phyloP scores from a whole-genome alignment of 2,329 filamentous ascomycete species.

The Venturia asperata region DNA sequence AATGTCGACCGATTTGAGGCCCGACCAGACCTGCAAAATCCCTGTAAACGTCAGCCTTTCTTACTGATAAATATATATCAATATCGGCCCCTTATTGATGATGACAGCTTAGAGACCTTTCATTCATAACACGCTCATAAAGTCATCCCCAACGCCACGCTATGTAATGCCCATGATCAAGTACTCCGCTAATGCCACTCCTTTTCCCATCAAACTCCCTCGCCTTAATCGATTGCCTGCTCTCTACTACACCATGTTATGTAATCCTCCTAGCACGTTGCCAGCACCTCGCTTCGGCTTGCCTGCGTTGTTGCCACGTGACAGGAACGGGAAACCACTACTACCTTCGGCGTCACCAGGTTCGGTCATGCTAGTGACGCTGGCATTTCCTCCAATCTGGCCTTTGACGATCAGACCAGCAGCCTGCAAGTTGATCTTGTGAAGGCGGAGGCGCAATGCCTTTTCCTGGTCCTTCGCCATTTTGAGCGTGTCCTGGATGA shows the following conservation, averaged over 20 bases:
- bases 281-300: constrained; percentile 5
- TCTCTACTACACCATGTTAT: not conserved
- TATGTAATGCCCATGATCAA: constrained; percentile 8
- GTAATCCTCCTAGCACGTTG: not conserved
- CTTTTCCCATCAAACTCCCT: too few species aligned
- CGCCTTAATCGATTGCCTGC: too few species aligned
- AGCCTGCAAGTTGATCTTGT: constrained; percentile 67
- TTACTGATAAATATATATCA: not conserved
- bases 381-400: not conserved
- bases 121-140: not conserved
- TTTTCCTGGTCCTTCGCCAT: constrained; percentile 65
- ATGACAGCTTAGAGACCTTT: not conserved
- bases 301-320: constrained; percentile 1
- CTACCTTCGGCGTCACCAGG: not conserved
- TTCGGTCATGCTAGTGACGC: not conserved
- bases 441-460: constrained; percentile 67
- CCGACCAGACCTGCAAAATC: not conserved
- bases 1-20: too few species aligned
- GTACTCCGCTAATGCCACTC: not conserved
- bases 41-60: not conserved
- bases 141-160: constrained; percentile 11
- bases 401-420: constrained; percentile 64
- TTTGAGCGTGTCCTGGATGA: constrained; percentile 59
- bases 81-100: not conserved
- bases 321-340: not conserved